These are phyloP conservation scores for Monilinia aucupariae DNA, from an alignment of 2,329 filamentous ascomycete species.

Conservation along the genomic window DNA sequence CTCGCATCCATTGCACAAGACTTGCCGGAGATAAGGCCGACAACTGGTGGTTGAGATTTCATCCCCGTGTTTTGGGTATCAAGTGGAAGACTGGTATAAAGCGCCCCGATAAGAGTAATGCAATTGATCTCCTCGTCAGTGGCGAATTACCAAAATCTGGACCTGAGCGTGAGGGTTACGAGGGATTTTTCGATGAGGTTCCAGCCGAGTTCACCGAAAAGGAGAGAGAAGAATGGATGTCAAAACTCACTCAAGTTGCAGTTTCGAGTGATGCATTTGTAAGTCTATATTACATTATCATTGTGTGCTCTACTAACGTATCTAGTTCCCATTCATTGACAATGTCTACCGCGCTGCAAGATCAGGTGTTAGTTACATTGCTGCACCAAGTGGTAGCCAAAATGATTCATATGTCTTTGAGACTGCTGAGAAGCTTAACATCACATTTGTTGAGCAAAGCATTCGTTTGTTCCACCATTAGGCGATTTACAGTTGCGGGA, in stretches of 20 bases:
- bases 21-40: constrained; percentile 97
- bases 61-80: constrained; percentile 78
- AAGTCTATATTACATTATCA: constrained; percentile 40
- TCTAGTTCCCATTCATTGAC: constrained; percentile 95
- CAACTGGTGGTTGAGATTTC: constrained; percentile 99
- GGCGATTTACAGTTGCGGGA: constrained; percentile 7
- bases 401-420: constrained; percentile 78
- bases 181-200: constrained; percentile 84
- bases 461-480: constrained; percentile 94
- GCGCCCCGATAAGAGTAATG: constrained; percentile 95
- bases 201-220: constrained; percentile 74
- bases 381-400: constrained; percentile 84
- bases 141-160: constrained; percentile 81
- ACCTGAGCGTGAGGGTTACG: constrained; percentile 79
- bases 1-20: constrained; percentile 95
- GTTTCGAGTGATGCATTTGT: constrained; percentile 94
- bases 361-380: constrained; percentile 92
- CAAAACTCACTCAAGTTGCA: constrained; percentile 74
- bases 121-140: constrained; percentile 90
- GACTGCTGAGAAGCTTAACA: constrained; percentile 84
- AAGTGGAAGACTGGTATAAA: constrained; percentile 98
- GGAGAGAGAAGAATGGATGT: constrained; percentile 81
- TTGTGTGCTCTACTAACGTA: constrained; percentile 12
- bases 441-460: constrained; percentile 94
- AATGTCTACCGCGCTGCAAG: constrained; percentile 89